These are phyloP conservation scores for Marchantia polymorpha DNA, from an alignment of 225 moss, liverwort and hornwort species.

Conservation along the genomic window DNA sequence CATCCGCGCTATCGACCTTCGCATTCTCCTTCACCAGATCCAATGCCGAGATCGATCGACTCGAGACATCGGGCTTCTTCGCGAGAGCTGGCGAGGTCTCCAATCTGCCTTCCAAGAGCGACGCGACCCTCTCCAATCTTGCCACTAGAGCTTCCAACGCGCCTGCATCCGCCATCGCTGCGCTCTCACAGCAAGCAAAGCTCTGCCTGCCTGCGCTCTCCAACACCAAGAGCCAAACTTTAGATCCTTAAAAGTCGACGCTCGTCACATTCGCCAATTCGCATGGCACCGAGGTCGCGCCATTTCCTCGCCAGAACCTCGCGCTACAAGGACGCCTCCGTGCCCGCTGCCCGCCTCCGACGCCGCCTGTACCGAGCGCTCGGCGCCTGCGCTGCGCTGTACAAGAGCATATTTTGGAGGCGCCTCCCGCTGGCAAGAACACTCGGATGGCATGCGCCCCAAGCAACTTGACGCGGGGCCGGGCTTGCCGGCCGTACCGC, in stretches of 20 bases:
- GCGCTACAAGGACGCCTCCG: background rate
- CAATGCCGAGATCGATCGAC: slow-evolving; percentile 26
- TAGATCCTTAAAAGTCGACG: background rate
- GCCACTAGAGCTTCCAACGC: slow-evolving; percentile 46
- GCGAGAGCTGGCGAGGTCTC: slow-evolving; percentile 20
- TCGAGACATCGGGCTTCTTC: slow-evolving; percentile 21
- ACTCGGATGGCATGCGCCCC: background rate
- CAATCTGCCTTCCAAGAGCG: slow-evolving; percentile 39
- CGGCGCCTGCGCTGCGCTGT: background rate
- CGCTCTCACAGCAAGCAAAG: background rate
- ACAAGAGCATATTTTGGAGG: background rate
- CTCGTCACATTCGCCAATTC: background rate
- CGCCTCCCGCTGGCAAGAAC: background rate
- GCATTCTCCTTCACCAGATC: background rate
- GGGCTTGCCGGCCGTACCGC: background rate
- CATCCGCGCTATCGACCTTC: background rate
- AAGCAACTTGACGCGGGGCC: background rate
- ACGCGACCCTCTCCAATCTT: slow-evolving; percentile 46
- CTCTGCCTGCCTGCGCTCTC: slow-evolving; percentile 6
- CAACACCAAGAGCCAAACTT: background rate
- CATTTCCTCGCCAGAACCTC: slow-evolving; percentile 11
- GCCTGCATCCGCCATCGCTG: slow-evolving; percentile 37
- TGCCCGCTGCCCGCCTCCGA: too few species aligned
- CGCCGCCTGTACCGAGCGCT: background rate
- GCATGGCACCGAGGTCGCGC: background rate